A percentile compares a stretch with the other conserved stretches of the same genome.
Conservation (phyloP, 2,329 filamentous ascomycete species). For the Trichoderma sp. region DNA sequence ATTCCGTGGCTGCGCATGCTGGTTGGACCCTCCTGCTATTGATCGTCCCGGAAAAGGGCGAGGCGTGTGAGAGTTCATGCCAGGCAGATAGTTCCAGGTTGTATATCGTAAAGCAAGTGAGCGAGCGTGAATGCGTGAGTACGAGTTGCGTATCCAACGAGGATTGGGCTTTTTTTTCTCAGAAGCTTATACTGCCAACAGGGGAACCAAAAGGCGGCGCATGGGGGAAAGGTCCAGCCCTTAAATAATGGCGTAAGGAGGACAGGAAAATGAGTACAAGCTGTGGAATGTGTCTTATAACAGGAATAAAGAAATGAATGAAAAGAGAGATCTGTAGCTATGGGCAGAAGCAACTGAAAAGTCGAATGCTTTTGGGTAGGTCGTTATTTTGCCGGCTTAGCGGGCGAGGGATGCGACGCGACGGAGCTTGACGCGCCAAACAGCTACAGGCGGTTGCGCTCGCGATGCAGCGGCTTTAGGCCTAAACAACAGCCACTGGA, state of each 20-base stretch:
- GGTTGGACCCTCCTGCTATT: conserved; percentile 34
- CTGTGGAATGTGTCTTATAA: not conserved
- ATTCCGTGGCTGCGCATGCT: conserved; percentile 36
- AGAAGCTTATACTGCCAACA: conserved; percentile 1
- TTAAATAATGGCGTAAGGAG: not conserved
- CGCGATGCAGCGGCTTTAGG: conserved; percentile 11
- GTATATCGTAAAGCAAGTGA: not conserved
- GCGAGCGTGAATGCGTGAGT: not conserved
- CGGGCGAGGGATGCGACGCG: conserved; percentile 16
- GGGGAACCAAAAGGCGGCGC: not conserved
- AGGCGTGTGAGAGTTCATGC: conserved; percentile 43
- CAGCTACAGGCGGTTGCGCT: conserved; percentile 2
- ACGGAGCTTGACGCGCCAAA: conserved; percentile 15
- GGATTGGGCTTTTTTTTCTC: not conserved
- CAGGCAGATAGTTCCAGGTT: not conserved
- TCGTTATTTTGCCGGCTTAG: not conserved
- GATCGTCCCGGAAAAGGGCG: conserved; percentile 40
- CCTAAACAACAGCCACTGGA: not conserved
- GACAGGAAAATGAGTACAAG: not conserved
- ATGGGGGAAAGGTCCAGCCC: not conserved
- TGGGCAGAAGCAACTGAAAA: not conserved
- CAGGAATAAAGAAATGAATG: not conserved
- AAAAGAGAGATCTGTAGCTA: not conserved
- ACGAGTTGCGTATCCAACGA: conserved; percentile 2
- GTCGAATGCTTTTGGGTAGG: not conserved